Conservation (phyloP, 2,329 filamentous ascomycete species). For the Trichoderma simmonsii region DNA sequence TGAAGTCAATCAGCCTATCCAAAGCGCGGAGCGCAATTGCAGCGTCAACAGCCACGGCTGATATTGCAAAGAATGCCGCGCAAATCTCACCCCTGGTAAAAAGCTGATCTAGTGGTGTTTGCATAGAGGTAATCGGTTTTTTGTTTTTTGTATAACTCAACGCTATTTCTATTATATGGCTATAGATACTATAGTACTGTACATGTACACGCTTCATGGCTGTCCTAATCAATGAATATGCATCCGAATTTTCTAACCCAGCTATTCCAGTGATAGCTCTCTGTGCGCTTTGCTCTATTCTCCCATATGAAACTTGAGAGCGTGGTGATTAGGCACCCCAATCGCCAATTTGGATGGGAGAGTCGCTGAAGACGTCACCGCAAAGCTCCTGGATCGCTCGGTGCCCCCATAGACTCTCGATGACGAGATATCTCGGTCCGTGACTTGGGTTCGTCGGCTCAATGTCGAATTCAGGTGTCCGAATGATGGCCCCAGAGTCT, state of each 20-base stretch:
- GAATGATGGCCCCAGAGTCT: slow-evolving; percentile 63
- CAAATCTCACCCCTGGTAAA: slow-evolving; percentile 28
- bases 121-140: background rate
- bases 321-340: slow-evolving; percentile 38
- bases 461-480: slow-evolving; percentile 72
- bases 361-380: slow-evolving; percentile 52
- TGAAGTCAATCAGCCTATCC: slow-evolving; percentile 66
- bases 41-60: slow-evolving; percentile 47
- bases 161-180: background rate
- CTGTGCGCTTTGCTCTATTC: background rate
- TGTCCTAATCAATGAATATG: background rate
- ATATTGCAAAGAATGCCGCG: slow-evolving; percentile 43
- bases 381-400: slow-evolving; percentile 43
- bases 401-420: slow-evolving; percentile 71
- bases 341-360: slow-evolving; percentile 39
- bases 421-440: slow-evolving; percentile 71
- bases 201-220: background rate
- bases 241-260: background rate
- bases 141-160: background rate
- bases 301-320: background rate
- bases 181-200: background rate
- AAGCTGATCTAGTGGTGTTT: background rate
- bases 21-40: slow-evolving; percentile 64
- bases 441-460: slow-evolving; percentile 56
- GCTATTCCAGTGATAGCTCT: background rate